Evolutionary conservation across 164 flowering plant species (phyloP).

Genomic region (Berberis thunbergii): DNA sequence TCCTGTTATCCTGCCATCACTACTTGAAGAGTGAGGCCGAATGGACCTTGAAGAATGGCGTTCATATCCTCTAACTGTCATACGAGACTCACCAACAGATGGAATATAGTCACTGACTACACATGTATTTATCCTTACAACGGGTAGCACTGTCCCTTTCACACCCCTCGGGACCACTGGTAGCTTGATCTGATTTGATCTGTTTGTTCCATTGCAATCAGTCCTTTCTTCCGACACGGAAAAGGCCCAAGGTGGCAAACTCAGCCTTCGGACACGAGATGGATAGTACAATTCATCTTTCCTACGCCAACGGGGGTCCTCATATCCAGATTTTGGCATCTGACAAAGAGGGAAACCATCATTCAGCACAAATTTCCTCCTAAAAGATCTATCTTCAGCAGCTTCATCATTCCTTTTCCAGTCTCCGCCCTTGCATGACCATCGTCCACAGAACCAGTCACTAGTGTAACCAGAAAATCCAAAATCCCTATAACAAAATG

Average conservation of each 20-base stretch:
- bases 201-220: slow-evolving; percentile 35
- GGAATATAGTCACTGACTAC: slow-evolving; percentile 82
- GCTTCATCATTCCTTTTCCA: slow-evolving; percentile 89
- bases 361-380: slow-evolving; percentile 70
- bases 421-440: slow-evolving; percentile 96
- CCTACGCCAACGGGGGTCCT: slow-evolving; percentile 77
- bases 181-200: slow-evolving; percentile 36
- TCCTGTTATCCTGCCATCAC: slow-evolving; percentile 44
- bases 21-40: slow-evolving; percentile 28
- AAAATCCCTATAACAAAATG: slow-evolving; percentile 29
- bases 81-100: slow-evolving; percentile 54
- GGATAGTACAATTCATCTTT: slow-evolving; percentile 82
- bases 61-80: slow-evolving; percentile 49
- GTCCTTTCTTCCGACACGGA: slow-evolving; percentile 56
- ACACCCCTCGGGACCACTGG: slow-evolving; percentile 35
- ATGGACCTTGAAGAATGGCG: slow-evolving; percentile 46
- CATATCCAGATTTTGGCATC: slow-evolving; percentile 75
- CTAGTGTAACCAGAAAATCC: slow-evolving; percentile 23
- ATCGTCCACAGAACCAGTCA: slow-evolving; percentile 62
- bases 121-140: slow-evolving; percentile 87
- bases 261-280: slow-evolving; percentile 61
- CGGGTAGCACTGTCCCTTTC: slow-evolving; percentile 70
- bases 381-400: slow-evolving; percentile 43
- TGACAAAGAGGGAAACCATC: slow-evolving; percentile 87
- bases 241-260: slow-evolving; percentile 86